Evolutionary conservation across 78 protist genomes (phyloP).

Genomic region (Creolimax fragrantissima): DNA sequence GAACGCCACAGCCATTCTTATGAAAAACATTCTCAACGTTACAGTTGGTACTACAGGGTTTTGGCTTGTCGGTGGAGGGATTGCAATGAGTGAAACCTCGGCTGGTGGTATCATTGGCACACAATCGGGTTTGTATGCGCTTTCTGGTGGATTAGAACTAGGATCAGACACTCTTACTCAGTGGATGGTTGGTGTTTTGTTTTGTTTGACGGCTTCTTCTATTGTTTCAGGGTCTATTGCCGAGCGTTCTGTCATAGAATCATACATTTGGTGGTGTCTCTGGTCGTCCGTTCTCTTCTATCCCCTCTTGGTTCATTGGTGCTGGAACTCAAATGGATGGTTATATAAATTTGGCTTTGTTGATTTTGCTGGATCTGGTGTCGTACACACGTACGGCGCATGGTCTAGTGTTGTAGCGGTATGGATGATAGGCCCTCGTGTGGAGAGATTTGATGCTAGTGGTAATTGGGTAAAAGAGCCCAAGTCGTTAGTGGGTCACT

Average conservation of each 20-base stretch:
- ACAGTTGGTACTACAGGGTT: conserved; percentile 40
- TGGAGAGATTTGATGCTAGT: conserved; percentile 48
- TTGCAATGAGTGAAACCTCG: conserved; percentile 40
- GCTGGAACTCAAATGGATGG: conserved; percentile 25
- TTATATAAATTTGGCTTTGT: conserved; percentile 4
- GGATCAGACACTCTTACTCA: not conserved
- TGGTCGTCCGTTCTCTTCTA: conserved; percentile 38
- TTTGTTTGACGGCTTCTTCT: conserved; percentile 47
- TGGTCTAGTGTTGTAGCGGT: conserved; percentile 58
- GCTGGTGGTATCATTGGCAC: not conserved
- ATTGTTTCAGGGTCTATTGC: conserved; percentile 63
- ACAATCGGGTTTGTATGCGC: not conserved
- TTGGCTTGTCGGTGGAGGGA: conserved; percentile 49
- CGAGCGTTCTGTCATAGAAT: conserved; percentile 33
- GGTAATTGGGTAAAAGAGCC: conserved; percentile 15
- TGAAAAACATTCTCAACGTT: conserved; percentile 53
- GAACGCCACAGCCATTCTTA: conserved; percentile 51
- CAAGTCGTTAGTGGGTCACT: conserved; percentile 36
- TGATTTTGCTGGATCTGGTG: conserved; percentile 33
- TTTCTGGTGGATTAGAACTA: not conserved
- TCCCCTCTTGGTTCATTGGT: conserved; percentile 63
- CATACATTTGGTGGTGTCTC: conserved; percentile 35
- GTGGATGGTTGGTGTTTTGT: conserved; percentile 11
- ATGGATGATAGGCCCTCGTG: conserved; percentile 62
- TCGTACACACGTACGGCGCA: conserved; percentile 83